Evolutionary conservation across 1,284 basidiomycete genomes (phyloP).

Genomic region (Pyrrhoderma noxium): DNA sequence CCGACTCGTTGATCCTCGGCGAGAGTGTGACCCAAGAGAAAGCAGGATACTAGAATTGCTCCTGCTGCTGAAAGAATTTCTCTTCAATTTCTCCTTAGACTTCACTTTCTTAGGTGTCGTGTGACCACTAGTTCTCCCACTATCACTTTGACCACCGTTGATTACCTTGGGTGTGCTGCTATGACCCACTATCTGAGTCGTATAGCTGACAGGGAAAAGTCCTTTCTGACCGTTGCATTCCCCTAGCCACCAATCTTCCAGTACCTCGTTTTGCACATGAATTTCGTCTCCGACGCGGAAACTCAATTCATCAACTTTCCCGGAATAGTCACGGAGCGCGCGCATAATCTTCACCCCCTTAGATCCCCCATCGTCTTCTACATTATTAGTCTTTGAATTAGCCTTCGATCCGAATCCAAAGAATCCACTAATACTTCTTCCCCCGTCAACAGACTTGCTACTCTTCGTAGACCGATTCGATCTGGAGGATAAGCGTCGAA

Average conservation of each 20-base stretch:
- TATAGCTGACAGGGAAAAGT: conserved; percentile 71
- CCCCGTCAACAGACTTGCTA: conserved; percentile 31
- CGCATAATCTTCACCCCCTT: conserved; percentile 46
- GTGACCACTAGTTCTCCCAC: neutral
- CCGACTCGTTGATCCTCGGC: too few relatives aligned
- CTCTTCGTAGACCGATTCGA: conserved; percentile 28
- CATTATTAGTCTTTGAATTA: neutral
- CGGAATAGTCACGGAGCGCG: conserved; percentile 68
- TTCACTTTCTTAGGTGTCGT: too few relatives aligned
- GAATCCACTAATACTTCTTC: conserved; percentile 19
- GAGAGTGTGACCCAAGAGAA: too few relatives aligned
- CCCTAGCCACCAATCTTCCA: conserved; percentile 84
- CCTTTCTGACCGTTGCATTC: conserved; percentile 57
- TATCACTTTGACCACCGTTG: conserved; percentile 9
- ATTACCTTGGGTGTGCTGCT: conserved; percentile 11
- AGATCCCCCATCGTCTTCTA: neutral
- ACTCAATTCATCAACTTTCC: conserved; percentile 61
- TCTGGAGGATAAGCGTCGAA: conserved; percentile 7
- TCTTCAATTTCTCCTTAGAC: too few relatives aligned
- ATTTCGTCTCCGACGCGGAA: conserved; percentile 71
- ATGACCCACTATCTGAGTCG: conserved; percentile 39
- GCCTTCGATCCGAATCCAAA: neutral
- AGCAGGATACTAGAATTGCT: too few relatives aligned
- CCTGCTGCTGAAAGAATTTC: too few relatives aligned
- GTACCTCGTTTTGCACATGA: conserved; percentile 63